Evolutionary conservation across 345 rosid species (phyloP).

Genomic region (Rhodamnia rubescens): DNA sequence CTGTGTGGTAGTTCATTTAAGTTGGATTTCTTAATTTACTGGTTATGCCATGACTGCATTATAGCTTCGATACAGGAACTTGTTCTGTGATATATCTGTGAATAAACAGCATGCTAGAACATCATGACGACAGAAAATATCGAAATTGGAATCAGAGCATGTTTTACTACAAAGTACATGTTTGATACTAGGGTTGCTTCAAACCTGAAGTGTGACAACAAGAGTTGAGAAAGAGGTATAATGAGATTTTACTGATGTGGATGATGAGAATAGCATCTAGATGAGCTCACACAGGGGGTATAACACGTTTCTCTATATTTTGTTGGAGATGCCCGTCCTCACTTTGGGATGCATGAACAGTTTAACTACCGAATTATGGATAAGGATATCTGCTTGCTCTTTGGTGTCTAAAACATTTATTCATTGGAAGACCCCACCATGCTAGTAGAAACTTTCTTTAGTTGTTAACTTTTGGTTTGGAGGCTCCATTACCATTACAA

Average conservation of each 20-base stretch:
- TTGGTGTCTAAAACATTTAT: background rate
- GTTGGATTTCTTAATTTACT: background rate
- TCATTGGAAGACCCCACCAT: background rate
- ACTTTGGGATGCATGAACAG: background rate
- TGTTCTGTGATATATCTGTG: background rate
- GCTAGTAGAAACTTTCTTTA: background rate
- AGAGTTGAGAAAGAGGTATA: background rate
- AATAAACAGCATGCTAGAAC: background rate
- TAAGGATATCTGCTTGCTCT: background rate
- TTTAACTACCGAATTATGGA: background rate
- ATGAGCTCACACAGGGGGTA: background rate
- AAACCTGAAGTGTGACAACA: background rate
- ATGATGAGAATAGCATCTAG: background rate
- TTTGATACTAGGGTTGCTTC: background rate
- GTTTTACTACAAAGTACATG: background rate
- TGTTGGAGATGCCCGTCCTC: background rate
- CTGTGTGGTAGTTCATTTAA: background rate
- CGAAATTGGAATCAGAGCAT: background rate
- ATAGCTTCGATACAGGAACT: background rate
- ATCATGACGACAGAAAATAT: background rate
- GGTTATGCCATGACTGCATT: background rate
- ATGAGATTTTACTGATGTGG: background rate
- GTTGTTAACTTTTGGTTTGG: background rate
- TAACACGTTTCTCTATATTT: background rate
- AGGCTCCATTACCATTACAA: background rate